Evolutionary conservation across 116 monocot genomes (phyloP).

Genomic region (Posidonia oceanica): DNA sequence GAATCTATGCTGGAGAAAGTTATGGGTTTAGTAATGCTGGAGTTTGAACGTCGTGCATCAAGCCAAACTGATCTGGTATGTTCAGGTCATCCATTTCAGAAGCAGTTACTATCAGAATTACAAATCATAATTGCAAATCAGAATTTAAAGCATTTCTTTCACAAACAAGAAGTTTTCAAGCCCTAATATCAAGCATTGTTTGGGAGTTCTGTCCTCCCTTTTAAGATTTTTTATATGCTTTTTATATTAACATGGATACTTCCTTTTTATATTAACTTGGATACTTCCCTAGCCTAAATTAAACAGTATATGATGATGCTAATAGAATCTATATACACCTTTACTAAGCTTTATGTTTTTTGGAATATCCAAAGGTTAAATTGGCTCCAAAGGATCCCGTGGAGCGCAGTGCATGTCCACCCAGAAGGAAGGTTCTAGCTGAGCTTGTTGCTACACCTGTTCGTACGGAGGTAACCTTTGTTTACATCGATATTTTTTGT

Average conservation of each 20-base stretch:
- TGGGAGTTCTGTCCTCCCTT: too few relatives aligned
- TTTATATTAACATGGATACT: too few relatives aligned
- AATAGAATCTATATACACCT: too few relatives aligned
- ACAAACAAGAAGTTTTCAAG: too few relatives aligned
- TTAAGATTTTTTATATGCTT: too few relatives aligned
- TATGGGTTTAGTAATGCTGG: conserved; percentile 30
- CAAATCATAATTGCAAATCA: too few relatives aligned
- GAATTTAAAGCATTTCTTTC: too few relatives aligned
- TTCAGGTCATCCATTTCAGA: neutral
- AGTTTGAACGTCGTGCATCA: conserved; percentile 58
- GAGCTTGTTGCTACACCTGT: conserved; percentile 8
- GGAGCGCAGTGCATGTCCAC: neutral
- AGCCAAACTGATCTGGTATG: conserved; percentile 69
- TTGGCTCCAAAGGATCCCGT: neutral
- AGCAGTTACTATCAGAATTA: neutral
- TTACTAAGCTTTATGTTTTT: neutral
- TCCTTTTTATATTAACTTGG: too few relatives aligned
- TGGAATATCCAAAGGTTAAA: neutral
- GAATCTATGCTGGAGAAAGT: conserved; percentile 73
- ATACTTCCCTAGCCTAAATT: too few relatives aligned
- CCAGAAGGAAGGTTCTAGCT: conserved; percentile 11
- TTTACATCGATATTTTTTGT: neutral
- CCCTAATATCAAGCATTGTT: too few relatives aligned
- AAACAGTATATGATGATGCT: too few relatives aligned
- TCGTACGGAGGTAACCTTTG: conserved; percentile 3